Evolutionary conservation across 1,139 yeast species (phyloP).

Genomic region (Pichia norvegensis): DNA sequence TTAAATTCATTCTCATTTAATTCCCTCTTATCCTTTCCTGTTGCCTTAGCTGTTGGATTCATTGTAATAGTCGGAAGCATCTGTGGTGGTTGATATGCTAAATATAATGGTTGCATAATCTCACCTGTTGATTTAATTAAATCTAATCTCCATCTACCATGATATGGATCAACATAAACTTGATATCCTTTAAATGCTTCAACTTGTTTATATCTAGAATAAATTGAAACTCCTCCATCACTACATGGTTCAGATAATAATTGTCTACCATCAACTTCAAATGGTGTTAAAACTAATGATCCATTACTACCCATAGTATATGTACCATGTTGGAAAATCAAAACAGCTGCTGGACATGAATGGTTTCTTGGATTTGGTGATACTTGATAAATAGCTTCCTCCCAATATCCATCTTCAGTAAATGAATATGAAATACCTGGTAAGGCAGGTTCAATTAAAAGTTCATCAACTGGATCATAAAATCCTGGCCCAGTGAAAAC

Average conservation of each 20-base stretch:
- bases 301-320: constrained; percentile 61
- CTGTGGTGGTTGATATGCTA: constrained; percentile 88
- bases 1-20: constrained; percentile 7
- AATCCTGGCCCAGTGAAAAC: constrained; percentile 97
- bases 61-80: constrained; percentile 91
- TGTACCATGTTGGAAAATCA: constrained; percentile 85
- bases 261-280: constrained; percentile 88
- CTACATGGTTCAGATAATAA: constrained; percentile 80
- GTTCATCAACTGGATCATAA: constrained; percentile 91
- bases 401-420: constrained; percentile 84
- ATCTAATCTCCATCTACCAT: constrained; percentile 72
- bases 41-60: constrained; percentile 63
- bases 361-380: constrained; percentile 66
- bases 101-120: constrained; percentile 75
- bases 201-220: constrained; percentile 63
- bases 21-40: constrained; percentile 24
- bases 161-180: constrained; percentile 64
- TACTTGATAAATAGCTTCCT: constrained; percentile 81
- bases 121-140: constrained; percentile 78
- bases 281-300: constrained; percentile 60
- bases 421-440: constrained; percentile 93
- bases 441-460: constrained; percentile 85
- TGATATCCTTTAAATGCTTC: constrained; percentile 53
- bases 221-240: constrained; percentile 47
- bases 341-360: constrained; percentile 71